A percentile compares a stretch with the other conserved stretches of the same genome.
Conservation (phyloP, 2,329 filamentous ascomycete species). For the Graphiopsis chlorocephala region DNA sequence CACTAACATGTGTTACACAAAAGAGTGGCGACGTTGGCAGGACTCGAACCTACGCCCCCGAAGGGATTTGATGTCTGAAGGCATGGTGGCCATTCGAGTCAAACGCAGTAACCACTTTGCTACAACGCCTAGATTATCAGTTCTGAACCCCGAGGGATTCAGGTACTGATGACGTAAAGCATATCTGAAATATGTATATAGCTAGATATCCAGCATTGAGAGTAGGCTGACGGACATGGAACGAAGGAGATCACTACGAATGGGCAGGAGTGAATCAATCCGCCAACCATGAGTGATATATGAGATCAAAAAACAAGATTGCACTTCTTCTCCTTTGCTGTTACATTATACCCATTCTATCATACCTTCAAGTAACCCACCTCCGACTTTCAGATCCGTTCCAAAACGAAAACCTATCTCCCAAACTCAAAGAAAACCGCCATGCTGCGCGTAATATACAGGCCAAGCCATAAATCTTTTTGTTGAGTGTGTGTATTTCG, state of each 20-base stretch:
- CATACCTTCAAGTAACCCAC: neutral
- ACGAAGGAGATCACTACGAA: too few relatives aligned
- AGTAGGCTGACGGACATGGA: too few relatives aligned
- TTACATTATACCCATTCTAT: neutral
- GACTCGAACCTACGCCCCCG: constrained; percentile 19
- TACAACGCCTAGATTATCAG: constrained; percentile 6
- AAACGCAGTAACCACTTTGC: constrained; percentile 20
- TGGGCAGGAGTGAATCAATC: too few relatives aligned
- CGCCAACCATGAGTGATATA: neutral
- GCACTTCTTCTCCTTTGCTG: neutral
- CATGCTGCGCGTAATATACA: constrained; percentile 8
- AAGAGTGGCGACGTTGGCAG: constrained; percentile 9
- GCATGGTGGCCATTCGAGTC: constrained; percentile 10
- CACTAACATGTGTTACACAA: too few relatives aligned
- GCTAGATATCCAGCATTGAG: neutral
- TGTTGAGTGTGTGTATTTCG: neutral
- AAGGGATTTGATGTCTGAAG: constrained; percentile 17
- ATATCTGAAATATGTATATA: neutral
- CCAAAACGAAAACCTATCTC: neutral
- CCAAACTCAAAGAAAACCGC: neutral
- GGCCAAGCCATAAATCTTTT: neutral
- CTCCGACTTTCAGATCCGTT: neutral
- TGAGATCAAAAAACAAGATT: neutral
- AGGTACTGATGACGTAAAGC: constrained; percentile 1
- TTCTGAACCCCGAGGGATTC: neutral